Base-by-base conservation (phyloP, 2,329 filamentous ascomycete species). In the Sclerotinia sclerotiorum region DNA sequence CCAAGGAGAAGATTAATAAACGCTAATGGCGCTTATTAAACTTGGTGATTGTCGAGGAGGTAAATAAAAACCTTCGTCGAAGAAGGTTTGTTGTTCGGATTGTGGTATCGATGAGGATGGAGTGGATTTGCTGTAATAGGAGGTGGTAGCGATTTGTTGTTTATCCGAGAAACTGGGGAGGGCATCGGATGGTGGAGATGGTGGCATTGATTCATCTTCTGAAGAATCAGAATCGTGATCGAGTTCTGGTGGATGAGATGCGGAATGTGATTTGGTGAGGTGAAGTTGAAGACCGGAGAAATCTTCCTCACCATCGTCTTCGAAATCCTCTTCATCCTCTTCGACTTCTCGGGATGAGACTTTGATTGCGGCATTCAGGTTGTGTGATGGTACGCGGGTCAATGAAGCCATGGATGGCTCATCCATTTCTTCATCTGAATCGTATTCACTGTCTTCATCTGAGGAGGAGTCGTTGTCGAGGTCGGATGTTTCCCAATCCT, bases 121-220 rank as follows among this genome's bases (percentile, higher is more conserved):
- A 71, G 78, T 73, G 61, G 75, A 67, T 73, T 79, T 74, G 62
- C 73, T 68, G 71, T 78, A 77, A 74, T 75, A 79, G 51, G 77
- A 77, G 68, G 81, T 80, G 5, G 80, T 79, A 42, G 79, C 79
- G 70, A 81, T 79, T 68, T 79, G 72, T 75, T 87, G 81, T 81
- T 89, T 86, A 74, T 86, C 82, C 57, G 84, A 81, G 76, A 92
- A 90, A 52, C 83, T 80, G 70, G 86, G 82, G 65, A 92, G 80
- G 48, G 84, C 39, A 61, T 71, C 67, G n/a, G 74, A 73, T n/a
- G 77, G 75, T 46, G 77, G 76, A 44, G 77, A 77, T 27, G 89
- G 89, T 10, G 91, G 91, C 87, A 92, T 82, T 60, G 84, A 81
- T 73, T 91, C 88, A 79, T 93, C 90, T 74, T 93, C 90, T 68